phyloP scores from a whole-genome alignment of 163 green algal species.

The Volvox carteri region DNA sequence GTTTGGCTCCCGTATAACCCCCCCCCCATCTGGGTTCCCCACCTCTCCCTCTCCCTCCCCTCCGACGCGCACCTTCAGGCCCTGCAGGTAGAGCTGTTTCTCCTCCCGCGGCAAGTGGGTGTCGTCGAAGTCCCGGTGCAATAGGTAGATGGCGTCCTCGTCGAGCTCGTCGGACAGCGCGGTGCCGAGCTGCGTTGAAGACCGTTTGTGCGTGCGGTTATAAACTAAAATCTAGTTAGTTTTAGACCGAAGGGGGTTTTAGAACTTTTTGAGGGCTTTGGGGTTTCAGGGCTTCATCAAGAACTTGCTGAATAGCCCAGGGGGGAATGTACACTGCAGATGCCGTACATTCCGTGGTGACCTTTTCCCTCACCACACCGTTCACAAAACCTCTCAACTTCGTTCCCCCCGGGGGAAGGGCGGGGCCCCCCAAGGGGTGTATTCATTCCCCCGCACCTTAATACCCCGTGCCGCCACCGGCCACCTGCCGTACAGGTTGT shows the following conservation, averaged over 20 bases:
- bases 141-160: constrained; percentile 45
- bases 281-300: too few relatives aligned
- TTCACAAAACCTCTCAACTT: too few relatives aligned
- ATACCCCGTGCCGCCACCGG: neutral
- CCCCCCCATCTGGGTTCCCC: neutral
- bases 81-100: constrained; percentile 63
- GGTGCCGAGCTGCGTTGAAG: constrained; percentile 20
- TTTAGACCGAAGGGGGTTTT: too few relatives aligned
- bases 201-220: too few relatives aligned
- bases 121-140: constrained; percentile 49
- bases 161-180: constrained; percentile 13
- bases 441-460: constrained; percentile 2
- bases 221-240: too few relatives aligned
- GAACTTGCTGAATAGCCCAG: too few relatives aligned
- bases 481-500: neutral
- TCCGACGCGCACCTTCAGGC: constrained; percentile 43
- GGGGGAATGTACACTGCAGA: too few relatives aligned
- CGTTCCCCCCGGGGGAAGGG: too few relatives aligned
- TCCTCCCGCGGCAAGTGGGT: constrained; percentile 15
- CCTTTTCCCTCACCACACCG: too few relatives aligned
- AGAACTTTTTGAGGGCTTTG: too few relatives aligned
- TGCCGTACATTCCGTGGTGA: too few relatives aligned
- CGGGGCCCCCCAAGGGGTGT: too few relatives aligned
- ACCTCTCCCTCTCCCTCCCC: neutral
- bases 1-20: neutral